These are phyloP conservation scores for Calycina marina DNA, from an alignment of 2,329 filamentous ascomycete genomes.

Conservation along the genomic window DNA sequence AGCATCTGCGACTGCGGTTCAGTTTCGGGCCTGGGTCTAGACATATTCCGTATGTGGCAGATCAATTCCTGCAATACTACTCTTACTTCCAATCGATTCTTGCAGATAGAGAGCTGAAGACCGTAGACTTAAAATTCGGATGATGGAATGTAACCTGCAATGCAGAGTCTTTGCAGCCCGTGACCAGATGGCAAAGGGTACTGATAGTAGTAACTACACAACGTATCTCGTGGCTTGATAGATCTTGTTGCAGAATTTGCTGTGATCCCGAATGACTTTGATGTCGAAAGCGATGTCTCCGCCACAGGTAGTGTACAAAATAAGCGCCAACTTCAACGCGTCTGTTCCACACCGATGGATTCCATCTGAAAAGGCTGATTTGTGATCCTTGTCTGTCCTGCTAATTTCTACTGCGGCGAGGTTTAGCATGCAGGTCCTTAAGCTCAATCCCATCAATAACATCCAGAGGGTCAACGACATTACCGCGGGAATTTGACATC, in stretches of 20 bases:
- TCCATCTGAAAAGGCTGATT: constrained; percentile 81
- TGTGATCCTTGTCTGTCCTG: constrained; percentile 82
- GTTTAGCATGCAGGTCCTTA: constrained; percentile 65
- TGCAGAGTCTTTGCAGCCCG: too few relatives aligned
- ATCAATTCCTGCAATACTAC: too few relatives aligned
- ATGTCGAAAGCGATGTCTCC: constrained; percentile 81
- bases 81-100: too few relatives aligned
- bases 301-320: constrained; percentile 71
- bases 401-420: constrained; percentile 71
- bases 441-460: constrained; percentile 80
- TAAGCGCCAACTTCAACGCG: constrained; percentile 77
- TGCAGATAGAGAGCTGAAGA: too few relatives aligned
- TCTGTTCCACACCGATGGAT: constrained; percentile 92
- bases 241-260: constrained; percentile 95
- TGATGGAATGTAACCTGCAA: too few relatives aligned
- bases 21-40: too few relatives aligned
- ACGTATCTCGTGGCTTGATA: constrained; percentile 96
- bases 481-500: constrained; percentile 94
- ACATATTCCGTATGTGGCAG: too few relatives aligned
- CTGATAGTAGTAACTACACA: too few relatives aligned
- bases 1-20: too few relatives aligned
- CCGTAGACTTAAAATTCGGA: too few relatives aligned
- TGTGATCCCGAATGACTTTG: constrained; percentile 83
- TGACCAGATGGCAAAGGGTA: too few relatives aligned
- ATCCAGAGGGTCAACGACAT: constrained; percentile 88